phyloP scores from a whole-genome alignment of 768 basidiomycete species.

The Trichaptum fuscoviolaceum region DNA sequence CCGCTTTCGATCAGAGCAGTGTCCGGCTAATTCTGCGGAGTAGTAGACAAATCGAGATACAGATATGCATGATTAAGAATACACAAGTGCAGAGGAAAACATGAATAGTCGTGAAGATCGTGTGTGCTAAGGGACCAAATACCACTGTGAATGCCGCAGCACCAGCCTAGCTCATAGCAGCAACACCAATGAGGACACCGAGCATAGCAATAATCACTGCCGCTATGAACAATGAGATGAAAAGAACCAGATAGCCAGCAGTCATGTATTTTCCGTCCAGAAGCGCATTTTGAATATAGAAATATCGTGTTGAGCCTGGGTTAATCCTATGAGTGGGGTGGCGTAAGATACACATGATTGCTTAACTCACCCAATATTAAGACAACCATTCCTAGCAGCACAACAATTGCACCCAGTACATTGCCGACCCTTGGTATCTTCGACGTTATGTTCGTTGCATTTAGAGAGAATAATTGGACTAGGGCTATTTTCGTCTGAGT shows the following conservation, averaged over 20 bases:
- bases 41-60: no score
- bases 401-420: neutral
- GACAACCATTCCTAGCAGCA: neutral
- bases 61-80: neutral
- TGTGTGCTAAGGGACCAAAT: neutral
- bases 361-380: neutral
- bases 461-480: neutral
- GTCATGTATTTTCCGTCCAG: neutral
- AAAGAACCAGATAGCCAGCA: neutral
- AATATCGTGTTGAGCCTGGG: constrained; percentile 2
- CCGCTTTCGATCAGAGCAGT: no score
- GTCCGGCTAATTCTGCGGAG: no score
- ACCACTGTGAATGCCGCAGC: neutral
- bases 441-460: neutral
- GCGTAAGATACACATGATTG: neutral
- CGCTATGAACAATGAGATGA: neutral
- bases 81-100: neutral
- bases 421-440: neutral
- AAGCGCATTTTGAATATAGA: neutral
- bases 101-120: neutral
- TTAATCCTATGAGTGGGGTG: neutral
- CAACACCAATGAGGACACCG: neutral
- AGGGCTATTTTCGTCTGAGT: neutral
- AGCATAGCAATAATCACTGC: neutral
- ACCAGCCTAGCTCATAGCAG: neutral